Percentiles rank a stretch among this genome's conserved stretches.
phyloP scores from a whole-genome alignment of 495 filamentous ascomycete genomes.

The Talaromyces adpressus region DNA sequence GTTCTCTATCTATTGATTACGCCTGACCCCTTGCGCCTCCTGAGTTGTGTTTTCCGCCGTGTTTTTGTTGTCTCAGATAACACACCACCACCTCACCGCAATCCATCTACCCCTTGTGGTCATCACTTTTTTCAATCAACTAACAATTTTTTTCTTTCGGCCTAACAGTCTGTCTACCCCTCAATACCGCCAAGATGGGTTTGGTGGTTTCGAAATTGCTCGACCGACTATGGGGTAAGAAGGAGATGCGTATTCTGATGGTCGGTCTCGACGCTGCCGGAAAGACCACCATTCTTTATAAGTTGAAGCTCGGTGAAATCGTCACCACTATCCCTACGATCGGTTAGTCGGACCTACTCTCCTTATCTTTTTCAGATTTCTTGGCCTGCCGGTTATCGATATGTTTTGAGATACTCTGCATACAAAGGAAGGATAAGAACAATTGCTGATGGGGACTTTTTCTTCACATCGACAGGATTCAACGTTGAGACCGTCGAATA shows the following conservation, averaged over 20 bases:
- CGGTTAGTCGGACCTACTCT: constrained; percentile 58
- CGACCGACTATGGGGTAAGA: constrained; percentile 93
- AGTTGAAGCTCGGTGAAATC: constrained; percentile 99
- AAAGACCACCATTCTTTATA: constrained; percentile 99
- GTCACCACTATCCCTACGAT: constrained; percentile 99
- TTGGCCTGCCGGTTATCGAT: constrained; percentile 4
- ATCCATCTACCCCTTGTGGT: neutral
- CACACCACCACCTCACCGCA: neutral
- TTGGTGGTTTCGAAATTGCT: constrained; percentile 88
- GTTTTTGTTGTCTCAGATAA: constrained; percentile 3
- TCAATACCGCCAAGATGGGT: constrained; percentile 74
- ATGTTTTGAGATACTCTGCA: neutral
- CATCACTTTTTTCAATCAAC: neutral
- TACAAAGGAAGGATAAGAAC: neutral
- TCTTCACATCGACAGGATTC: constrained; percentile 60
- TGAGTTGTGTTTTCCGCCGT: neutral
- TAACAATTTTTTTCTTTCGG: neutral
- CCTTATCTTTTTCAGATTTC: constrained; percentile 6
- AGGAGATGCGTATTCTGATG: constrained; percentile 99
- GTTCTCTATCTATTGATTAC: neutral
- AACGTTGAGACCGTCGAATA: constrained; percentile 99
- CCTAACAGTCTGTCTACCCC: constrained; percentile 6
- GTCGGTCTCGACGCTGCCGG: constrained; percentile 98
- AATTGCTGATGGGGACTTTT: constrained; percentile 6
- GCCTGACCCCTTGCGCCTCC: neutral